Evolutionary conservation across 129 eudicot species (phyloP).

Genomic region (Artemisia tridentata): DNA sequence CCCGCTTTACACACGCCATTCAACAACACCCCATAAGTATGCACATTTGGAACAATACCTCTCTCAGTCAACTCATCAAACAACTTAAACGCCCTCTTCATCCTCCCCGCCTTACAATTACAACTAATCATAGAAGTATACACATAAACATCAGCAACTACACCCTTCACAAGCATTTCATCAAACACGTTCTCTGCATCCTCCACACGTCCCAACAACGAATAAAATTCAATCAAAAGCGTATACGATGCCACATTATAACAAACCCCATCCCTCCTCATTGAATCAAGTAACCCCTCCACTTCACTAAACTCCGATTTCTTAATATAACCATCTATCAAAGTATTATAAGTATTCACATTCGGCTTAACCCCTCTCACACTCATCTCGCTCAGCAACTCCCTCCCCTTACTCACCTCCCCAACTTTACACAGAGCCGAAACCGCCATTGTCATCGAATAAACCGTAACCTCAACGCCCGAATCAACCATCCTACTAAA

Average conservation of each 20-base stretch:
- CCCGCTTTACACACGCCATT: slow-evolving; percentile 73
- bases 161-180: slow-evolving; percentile 56
- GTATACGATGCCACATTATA: slow-evolving; percentile 59
- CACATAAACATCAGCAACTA: slow-evolving; percentile 51
- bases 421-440: slow-evolving; percentile 62
- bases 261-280: slow-evolving; percentile 55
- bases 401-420: slow-evolving; percentile 46
- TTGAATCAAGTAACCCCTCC: slow-evolving; percentile 38
- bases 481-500: slow-evolving; percentile 59
- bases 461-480: slow-evolving; percentile 58
- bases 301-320: slow-evolving; percentile 43
- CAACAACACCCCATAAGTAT: slow-evolving; percentile 63
- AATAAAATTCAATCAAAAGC: slow-evolving; percentile 49
- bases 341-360: slow-evolving; percentile 58
- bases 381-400: slow-evolving; percentile 47
- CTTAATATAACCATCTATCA: slow-evolving; percentile 59
- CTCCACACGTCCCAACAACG: slow-evolving; percentile 34
- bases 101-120: slow-evolving; percentile 45
- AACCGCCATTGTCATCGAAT: slow-evolving; percentile 71
- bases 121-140: slow-evolving; percentile 59
- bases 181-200: slow-evolving; percentile 60
- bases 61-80: slow-evolving; percentile 65
- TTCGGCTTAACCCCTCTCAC: slow-evolving; percentile 52
- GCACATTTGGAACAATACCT: slow-evolving; percentile 54
- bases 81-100: slow-evolving; percentile 59